Evolutionary conservation across 2,329 filamentous ascomycete species (phyloP).

Genomic region (Blumeriella jaapii): DNA sequence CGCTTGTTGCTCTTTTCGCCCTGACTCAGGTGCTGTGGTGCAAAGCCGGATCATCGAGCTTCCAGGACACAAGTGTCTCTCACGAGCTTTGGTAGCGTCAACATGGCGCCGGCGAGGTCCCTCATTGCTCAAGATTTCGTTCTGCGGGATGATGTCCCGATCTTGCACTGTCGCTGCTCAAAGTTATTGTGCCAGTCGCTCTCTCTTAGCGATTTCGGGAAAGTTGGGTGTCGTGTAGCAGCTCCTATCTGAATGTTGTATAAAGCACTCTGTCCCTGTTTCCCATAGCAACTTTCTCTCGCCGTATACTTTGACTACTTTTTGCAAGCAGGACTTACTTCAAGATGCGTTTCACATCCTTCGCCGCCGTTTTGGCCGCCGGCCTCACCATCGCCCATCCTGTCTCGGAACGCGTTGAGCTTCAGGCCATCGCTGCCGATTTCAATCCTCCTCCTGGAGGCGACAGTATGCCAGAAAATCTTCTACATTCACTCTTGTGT

Average conservation of each 20-base stretch:
- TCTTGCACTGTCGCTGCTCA: not conserved
- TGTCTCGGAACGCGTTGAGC: constrained; percentile 7
- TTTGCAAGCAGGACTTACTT: not conserved
- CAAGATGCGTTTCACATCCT: constrained; percentile 19
- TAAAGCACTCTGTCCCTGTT: not conserved
- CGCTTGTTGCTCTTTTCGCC: no score
- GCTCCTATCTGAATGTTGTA: no score
- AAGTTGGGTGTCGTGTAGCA: no score
- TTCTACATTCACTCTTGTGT: no score
- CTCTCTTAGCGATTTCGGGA: constrained; percentile 1
- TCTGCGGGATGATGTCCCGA: not conserved
- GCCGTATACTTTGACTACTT: not conserved
- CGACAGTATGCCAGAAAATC: constrained; percentile 19
- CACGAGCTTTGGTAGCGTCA: constrained; percentile 5
- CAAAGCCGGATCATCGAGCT: constrained; percentile 9
- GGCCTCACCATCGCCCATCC: constrained; percentile 12
- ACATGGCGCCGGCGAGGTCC: constrained; percentile 3
- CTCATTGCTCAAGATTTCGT: constrained; percentile 1
- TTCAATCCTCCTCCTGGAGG: constrained; percentile 15
- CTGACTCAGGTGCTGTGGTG: not conserved
- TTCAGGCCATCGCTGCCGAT: constrained; percentile 13
- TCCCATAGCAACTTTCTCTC: not conserved
- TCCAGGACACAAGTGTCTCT: constrained; percentile 14
- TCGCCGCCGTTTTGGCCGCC: constrained; percentile 11
- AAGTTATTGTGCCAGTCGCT: constrained; percentile 1